Evolutionary conservation across 371 early-diverging fungal genomes (phyloP), one percentile per base, ranked within the genome.

Genomic region (Ecytonucleospora hepatopenaei): DNA sequence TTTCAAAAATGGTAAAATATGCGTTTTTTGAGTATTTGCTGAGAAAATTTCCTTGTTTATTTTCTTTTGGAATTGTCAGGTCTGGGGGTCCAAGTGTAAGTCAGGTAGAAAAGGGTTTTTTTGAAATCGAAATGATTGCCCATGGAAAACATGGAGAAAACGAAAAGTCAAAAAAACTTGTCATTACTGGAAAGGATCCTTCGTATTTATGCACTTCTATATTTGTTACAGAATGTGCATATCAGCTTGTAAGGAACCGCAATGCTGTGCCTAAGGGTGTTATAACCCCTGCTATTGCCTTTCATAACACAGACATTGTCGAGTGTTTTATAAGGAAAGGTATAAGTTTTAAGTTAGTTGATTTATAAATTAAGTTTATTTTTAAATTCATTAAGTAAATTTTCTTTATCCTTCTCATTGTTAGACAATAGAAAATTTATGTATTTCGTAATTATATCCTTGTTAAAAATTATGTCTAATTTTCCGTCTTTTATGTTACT

Each of bases 131-230:
- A 8, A 67, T 80, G 32, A 49, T 49, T 19, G 69, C 62, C 2
- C 21, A 67, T 40, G 72, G 71, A n/a, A 49, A 30, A 15, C 40
- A 24, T 34, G 49, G 66, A 3, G 57, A 53, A 8, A 54, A 74
- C 17, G 21, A 8, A 24, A 30, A 53, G n/a, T 40, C 19, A 17
- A 74, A 68, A 54, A 58, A 34, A 2, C 54, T 76, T 0, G 26
- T 49, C 1, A 75, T 80, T 16, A 59, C 63, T 28, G 81, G 81
- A 2, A 73, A 75, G n/a, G 81, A 80, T 62, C 80, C 80, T 26
- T 71, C 71, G 48, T 80, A 80, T 55, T 54, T 57, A 17, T 67
- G 74, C 3, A 78, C 77, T 0, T 71, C 79, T 3, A 76, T 73
- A 32, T 63, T 63, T 61, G 12, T 79, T 23, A 65, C 62, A 23